Conservation (phyloP, 2,329 filamentous ascomycete species). For the Cladosporium colombiae region DNA sequence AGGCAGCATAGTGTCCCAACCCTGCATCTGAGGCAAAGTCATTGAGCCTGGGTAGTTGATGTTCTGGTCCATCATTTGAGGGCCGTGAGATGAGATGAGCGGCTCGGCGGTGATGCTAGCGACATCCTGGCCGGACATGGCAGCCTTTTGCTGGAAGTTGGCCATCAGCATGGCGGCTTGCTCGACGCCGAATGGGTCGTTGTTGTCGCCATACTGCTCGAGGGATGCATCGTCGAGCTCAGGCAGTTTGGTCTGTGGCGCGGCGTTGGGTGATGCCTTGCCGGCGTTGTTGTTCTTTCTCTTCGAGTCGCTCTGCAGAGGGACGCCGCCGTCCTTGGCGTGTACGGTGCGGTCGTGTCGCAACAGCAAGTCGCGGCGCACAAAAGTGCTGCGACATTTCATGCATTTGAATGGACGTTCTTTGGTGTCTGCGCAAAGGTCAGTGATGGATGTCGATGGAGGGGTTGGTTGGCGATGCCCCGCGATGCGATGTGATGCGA, state of each 20-base stretch:
- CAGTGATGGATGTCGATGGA: constrained; percentile 14
- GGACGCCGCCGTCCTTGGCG: constrained; percentile 93
- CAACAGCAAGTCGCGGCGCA: constrained; percentile 91
- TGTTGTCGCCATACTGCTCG: constrained; percentile 89
- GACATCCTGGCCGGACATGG: constrained; percentile 68
- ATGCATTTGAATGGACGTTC: constrained; percentile 98
- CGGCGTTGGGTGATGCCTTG: constrained; percentile 55
- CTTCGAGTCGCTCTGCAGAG: constrained; percentile 92
- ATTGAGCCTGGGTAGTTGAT: constrained; percentile 73
- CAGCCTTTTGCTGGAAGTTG: constrained; percentile 90
- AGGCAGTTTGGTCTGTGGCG: constrained; percentile 64
- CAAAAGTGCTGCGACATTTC: constrained; percentile 98
- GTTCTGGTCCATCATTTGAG: constrained; percentile 74
- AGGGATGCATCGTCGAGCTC: constrained; percentile 83
- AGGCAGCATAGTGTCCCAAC: constrained; percentile 84
- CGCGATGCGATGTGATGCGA: constrained; percentile 29
- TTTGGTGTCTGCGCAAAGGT: constrained; percentile 74
- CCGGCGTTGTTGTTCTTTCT: constrained; percentile 55
- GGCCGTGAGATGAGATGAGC: constrained; percentile 70
- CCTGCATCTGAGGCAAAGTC: constrained; percentile 77
- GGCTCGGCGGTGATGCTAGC: constrained; percentile 57
- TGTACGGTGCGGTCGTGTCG: constrained; percentile 98
- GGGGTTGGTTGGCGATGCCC: constrained; percentile 21
- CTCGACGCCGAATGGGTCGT: constrained; percentile 93
- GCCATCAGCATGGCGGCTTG: constrained; percentile 98